A percentile compares a stretch with the other conserved stretches of the same genome.
Conservation (phyloP, 2,329 filamentous ascomycete species). For the Arthrobotrys iridis region DNA sequence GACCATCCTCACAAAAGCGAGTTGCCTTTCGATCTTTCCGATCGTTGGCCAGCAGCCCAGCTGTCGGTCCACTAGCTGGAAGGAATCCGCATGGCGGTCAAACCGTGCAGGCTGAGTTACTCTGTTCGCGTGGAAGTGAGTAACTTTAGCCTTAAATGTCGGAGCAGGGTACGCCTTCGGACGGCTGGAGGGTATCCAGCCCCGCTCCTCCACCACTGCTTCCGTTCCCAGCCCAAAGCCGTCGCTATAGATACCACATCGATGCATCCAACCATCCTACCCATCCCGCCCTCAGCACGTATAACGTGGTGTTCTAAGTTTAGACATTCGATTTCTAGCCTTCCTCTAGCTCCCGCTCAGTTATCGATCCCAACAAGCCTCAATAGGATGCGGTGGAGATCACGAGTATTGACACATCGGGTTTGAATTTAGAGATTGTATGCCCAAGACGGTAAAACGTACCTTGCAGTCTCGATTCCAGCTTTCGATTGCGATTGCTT, state of each 20-base stretch:
- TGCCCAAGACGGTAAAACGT: conserved; percentile 22
- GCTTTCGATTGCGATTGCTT: conserved; percentile 17
- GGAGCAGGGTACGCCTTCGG: neutral
- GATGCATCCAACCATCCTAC: conserved; percentile 13
- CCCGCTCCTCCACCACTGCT: neutral
- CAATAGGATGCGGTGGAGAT: neutral
- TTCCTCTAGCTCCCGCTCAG: conserved; percentile 8
- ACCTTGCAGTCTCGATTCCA: conserved; percentile 38
- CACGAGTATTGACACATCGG: conserved; percentile 2
- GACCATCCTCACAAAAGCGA: conserved; percentile 32
- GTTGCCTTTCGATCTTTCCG: conserved; percentile 25
- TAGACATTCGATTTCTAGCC: conserved; percentile 28
- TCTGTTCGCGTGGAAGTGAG: neutral
- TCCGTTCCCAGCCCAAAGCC: neutral
- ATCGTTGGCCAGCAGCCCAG: conserved; percentile 13
- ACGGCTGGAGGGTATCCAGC: neutral
- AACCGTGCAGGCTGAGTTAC: conserved; percentile 50
- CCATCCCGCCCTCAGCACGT: conserved; percentile 12
- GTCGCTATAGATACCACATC: neutral
- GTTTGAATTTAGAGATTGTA: conserved; percentile 7
- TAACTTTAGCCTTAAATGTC: conserved; percentile 45
- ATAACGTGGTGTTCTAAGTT: conserved; percentile 35
- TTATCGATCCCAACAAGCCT: neutral
- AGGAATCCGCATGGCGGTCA: conserved; percentile 30
- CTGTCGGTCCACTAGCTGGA: conserved; percentile 2